A percentile compares a stretch with the other conserved stretches of the same genome.
Conservation (phyloP, 768 basidiomycete genomes). For the Guyanaporus albipodus region DNA sequence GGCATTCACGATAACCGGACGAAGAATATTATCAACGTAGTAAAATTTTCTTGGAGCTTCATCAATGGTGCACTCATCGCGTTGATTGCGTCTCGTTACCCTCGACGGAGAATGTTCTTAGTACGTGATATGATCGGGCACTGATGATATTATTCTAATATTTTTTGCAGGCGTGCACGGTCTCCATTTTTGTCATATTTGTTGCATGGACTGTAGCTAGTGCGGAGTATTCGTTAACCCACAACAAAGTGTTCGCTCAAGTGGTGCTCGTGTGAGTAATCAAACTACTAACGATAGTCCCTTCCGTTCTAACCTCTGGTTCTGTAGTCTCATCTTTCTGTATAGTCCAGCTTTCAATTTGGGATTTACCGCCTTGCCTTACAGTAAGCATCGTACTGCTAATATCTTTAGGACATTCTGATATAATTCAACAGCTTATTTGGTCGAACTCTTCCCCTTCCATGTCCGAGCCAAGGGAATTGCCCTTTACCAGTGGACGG, state of each 20-base stretch:
- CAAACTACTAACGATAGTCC: accelerated
- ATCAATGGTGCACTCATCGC: not conserved
- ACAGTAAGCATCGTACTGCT: conserved; percentile 1
- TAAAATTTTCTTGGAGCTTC: not conserved
- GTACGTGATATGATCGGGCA: conserved; percentile 1
- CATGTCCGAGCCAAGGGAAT: conserved; percentile 59
- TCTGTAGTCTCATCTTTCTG: conserved; percentile 15
- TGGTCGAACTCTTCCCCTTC: conserved; percentile 65
- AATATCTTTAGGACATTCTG: not conserved
- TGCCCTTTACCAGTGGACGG: conserved; percentile 56
- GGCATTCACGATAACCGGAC: conserved; percentile 12
- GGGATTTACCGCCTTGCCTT: not conserved
- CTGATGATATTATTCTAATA: not conserved
- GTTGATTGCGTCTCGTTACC: not conserved
- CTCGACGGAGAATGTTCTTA: conserved; percentile 6
- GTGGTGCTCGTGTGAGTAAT: conserved; percentile 11
- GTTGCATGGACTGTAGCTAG: conserved; percentile 18
- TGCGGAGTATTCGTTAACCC: conserved; percentile 16
- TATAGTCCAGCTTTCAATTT: conserved; percentile 2
- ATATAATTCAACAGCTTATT: not conserved
- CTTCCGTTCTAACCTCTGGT: not conserved
- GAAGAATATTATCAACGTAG: conserved; percentile 12
- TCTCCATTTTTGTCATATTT: conserved; percentile 14
- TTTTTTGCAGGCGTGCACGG: conserved; percentile 6
- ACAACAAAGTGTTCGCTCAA: conserved; percentile 3